Percentiles rank a stretch among this genome's conserved stretches.
phyloP scores from a whole-genome alignment of 371 early-diverging fungal species.

The Haplosporangium sp. region DNA sequence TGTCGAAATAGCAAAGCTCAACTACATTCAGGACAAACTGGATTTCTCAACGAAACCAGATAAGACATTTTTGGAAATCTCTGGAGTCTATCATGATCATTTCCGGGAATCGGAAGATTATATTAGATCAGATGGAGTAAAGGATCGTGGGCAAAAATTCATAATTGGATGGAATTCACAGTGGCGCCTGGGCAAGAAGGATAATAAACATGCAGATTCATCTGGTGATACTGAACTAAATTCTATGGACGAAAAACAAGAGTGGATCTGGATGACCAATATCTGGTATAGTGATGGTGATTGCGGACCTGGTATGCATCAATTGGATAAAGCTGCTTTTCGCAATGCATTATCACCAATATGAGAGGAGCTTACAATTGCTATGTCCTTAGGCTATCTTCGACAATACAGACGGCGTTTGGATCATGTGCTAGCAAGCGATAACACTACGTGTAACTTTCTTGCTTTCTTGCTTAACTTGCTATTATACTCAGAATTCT shows the following conservation, averaged over 20 bases:
- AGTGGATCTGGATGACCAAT: conserved; percentile 54
- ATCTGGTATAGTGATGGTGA: conserved; percentile 30
- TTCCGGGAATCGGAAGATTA: conserved; percentile 9
- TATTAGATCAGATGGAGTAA: neutral
- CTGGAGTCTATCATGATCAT: conserved; percentile 23
- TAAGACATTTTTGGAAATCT: conserved; percentile 32
- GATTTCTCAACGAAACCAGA: conserved; percentile 21
- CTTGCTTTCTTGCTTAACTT: neutral
- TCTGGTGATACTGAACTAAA: neutral
- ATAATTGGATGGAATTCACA: conserved; percentile 30
- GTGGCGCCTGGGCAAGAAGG: conserved; percentile 37
- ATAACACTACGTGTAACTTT: conserved; percentile 28
- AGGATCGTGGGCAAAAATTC: conserved; percentile 21
- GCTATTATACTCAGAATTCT: neutral
- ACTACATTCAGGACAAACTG: conserved; percentile 3
- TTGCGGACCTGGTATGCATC: conserved; percentile 42
- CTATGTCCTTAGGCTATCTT: conserved; percentile 19
- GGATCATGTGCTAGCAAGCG: conserved; percentile 16
- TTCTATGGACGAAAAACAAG: neutral
- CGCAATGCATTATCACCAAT: neutral
- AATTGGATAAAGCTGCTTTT: neutral
- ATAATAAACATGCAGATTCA: neutral
- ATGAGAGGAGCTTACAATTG: neutral
- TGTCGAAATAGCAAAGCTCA: conserved; percentile 7
- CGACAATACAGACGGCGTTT: conserved; percentile 44